Conservation (phyloP, 139 green algal genomes). For the Micractinium conductrix region DNA sequence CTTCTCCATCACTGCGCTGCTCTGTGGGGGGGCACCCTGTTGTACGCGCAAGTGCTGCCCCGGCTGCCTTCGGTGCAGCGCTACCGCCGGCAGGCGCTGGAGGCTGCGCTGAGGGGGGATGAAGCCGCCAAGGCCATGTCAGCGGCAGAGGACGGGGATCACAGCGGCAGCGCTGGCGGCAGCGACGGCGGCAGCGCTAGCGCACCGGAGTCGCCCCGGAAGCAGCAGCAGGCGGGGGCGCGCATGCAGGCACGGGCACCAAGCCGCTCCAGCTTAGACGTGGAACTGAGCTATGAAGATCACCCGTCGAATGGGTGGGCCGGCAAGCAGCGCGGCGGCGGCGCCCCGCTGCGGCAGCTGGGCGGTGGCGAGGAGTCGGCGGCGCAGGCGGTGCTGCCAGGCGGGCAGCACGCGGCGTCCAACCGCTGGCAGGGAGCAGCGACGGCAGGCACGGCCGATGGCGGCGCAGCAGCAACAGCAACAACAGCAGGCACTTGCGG, state of each 20-base stretch:
- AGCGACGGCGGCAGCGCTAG: too few species aligned
- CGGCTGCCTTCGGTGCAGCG: not conserved
- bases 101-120: not conserved
- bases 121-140: too few species aligned
- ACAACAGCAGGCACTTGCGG: not conserved
- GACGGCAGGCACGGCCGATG: not conserved
- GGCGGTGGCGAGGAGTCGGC: not conserved
- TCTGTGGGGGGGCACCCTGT: conserved; percentile 48
- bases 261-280: conserved; percentile 3
- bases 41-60: conserved; percentile 45
- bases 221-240: conserved; percentile 1
- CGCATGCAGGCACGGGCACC: not conserved
- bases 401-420: not conserved
- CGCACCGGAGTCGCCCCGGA: too few species aligned
- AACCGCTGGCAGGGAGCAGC: not conserved
- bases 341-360: not conserved
- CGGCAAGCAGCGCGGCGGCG: not conserved
- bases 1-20: conserved; percentile 57
- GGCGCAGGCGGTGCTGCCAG: not conserved
- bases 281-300: conserved; percentile 28
- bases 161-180: too few species aligned
- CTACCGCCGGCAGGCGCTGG: not conserved
- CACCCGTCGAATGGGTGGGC: not conserved
- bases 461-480: not conserved
- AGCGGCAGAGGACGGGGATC: too few species aligned